Base-by-base conservation (phyloP, 805 yeast species). In the Metschnikowia sp. region DNA sequence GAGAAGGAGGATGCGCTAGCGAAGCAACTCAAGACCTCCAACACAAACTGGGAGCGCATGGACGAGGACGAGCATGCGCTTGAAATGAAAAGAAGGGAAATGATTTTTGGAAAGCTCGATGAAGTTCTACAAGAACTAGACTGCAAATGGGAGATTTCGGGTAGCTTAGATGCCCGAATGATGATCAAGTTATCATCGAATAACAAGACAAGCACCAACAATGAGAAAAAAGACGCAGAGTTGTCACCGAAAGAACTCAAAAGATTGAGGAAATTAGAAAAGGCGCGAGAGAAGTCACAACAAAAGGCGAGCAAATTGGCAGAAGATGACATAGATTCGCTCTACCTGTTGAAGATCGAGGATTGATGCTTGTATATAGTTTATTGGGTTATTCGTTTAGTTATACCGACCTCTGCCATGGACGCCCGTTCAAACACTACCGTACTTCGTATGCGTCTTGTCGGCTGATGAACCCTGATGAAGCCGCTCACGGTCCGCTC, bases 271-370 rank as follows among this genome's bases (percentile, higher is more conserved):
- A 57, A 54, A 45, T 39, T 45, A 36, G 55, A 51, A 34, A 55
- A 50, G 39, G 55, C 50, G 10, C 55, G 51, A 36, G 50, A 55
- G 42, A 49, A 55, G 32, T 52, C 55, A 32, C 52, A 57, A 42
- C 48, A 54, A 32, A 49, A 57, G 47, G 54, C 49, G 46, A 26
- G 47, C 3, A 51, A 52, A 40, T 45, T 49, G 8, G 51, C 51
- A 7, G 74, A 64, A 29, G 66, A 64, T 2, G 74, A 71, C 47
- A 64, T 72, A 45, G 77, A 73, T 51, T 54, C 70, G 13, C 57
- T 72, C 45, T 72, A 72, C 50, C 68, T 60, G 63, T 55, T 72
- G 40, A 72, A 71, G 45, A 69, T 72, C 32, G 72, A 67, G 45
- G 70, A 69, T 33, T 70, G 55, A 55, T 11, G 29, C 40, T n/a